These are phyloP conservation scores for Pichia nanzhaoensis DNA, from an alignment of 805 yeast species.

Conservation along the genomic window DNA sequence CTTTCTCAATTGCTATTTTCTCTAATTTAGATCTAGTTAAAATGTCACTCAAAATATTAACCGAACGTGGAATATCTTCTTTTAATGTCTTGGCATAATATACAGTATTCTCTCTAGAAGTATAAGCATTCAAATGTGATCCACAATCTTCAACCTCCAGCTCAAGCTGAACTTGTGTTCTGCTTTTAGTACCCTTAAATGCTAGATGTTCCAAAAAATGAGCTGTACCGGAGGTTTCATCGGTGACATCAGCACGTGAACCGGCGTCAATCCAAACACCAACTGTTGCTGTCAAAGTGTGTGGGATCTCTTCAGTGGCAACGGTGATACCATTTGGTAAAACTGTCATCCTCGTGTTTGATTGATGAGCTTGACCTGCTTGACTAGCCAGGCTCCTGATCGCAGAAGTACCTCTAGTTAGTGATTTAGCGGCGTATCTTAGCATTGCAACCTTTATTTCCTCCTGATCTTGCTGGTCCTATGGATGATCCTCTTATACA, in stretches of 20 bases:
- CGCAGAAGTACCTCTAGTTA: too few species aligned
- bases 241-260: conserved; percentile 83
- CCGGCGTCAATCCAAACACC: conserved; percentile 99
- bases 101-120: conserved; percentile 95
- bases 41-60: conserved; percentile 85
- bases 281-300: conserved; percentile 89
- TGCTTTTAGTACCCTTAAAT: conserved; percentile 82
- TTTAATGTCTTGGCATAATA: conserved; percentile 86
- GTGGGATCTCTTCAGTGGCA: conserved; percentile 84
- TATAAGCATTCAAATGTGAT: conserved; percentile 96
- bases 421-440: conserved; percentile 1
- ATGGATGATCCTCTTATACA: too few species aligned
- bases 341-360: conserved; percentile 44
- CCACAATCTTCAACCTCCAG: conserved; percentile 94
- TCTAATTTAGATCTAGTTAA: conserved; percentile 81
- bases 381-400: background rate
- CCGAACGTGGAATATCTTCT: conserved; percentile 74
- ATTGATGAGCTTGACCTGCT: conserved; percentile 10
- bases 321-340: conserved; percentile 91
- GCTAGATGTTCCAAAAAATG: conserved; percentile 96
- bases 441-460: background rate
- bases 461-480: background rate
- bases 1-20: conserved; percentile 82
- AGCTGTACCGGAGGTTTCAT: conserved; percentile 86
- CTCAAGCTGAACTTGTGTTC: conserved; percentile 80